Evolutionary conservation across 257 asterid genomes (phyloP), one percentile per base, ranked within the genome.

Genomic region (Ilex asprella): DNA sequence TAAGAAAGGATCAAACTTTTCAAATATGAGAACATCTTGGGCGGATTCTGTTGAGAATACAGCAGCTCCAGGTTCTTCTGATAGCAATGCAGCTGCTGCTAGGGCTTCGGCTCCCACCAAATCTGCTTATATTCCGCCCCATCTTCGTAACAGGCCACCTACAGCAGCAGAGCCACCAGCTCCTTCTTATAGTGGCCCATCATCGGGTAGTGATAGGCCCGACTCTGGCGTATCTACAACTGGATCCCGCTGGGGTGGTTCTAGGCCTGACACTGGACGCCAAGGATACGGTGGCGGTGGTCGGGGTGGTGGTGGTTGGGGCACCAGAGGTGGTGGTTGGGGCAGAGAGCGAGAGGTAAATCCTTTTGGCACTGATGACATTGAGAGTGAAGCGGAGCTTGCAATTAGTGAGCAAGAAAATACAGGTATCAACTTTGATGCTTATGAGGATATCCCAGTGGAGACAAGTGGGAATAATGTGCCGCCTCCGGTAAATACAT

Each of bases 401-500:
- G 76, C 78, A 9, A 77, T 83, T 62, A 56, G 31, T 57, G 95
- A 86, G 63, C 96, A 78, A 75, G 94, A 86, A 74, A 89, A 86
- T 70, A 72, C 84, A 11, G 96, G 96, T 60, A 86, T 88, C 41
- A 83, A 88, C 75, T 88, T 88, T 62, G 96, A 88, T 75, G 95
- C 97, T 15, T 89, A 89, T 29, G 97, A 89, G 79, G 97, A 89
- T 75, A 89, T 89, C 68, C 95, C 97, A 1, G 91, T 89, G 58
- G 97, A 89, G 71, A 89, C 97, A 7, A 86, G 86, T 67, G 97
- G 95, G 60, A 81, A 82, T 49, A 79, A 84, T 55, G 95, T 89
- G 68, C 97, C 95, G 1, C 89, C 91, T 7, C 87, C 94, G 7
- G 97, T 89, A 72, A 82, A 79, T 67, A 84, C 95, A 3, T 89